Evolutionary conservation across 2,329 filamentous ascomycete species (phyloP), one percentile per base, ranked within the genome.

Genomic region (Penicillium sp.): DNA sequence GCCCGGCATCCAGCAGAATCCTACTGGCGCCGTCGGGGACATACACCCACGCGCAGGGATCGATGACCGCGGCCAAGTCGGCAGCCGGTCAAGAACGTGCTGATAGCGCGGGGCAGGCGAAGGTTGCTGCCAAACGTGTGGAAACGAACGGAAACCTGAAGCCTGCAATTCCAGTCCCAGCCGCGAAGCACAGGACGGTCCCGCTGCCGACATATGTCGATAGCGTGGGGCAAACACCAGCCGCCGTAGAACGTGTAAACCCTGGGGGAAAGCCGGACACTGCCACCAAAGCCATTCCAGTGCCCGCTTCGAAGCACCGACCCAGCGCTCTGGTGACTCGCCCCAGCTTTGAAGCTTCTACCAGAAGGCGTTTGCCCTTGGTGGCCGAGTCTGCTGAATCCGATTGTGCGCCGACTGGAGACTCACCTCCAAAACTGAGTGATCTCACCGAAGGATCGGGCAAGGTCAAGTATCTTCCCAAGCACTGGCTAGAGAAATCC

Each of bases 391-490:
- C 37, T n/a, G 20, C 37, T 0, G n/a, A 17, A 10, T 15, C 34
- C 25, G 48, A 51, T 7, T 50, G 56, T 25, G 22, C 53, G 1
- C 31, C 28, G 17, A 56, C 38, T 3, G 38, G 38, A 15, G 53
- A 59, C 22, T 58, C 55, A 3, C 61, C 53, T n/a, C 52, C 51
- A 25, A 43, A 39, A 22, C 14, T 12, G 12, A 14, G n/a, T 4
- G 58, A 61, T 20, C 52, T 61, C 15, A 43, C 42, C 10, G 58
- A 59, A 37, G 55, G 53, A 12, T 37, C 43, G 10, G 60, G 50
- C 5, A 59, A 55, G 39, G 49, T 55, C 28, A 64, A 61, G 22
- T 60, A 62, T 22, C 47, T 61, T 15, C 62, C 57, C 14, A 54
- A 25, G 25, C 10, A 12, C 12, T 63, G 60, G 57, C 12, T 53